These are phyloP conservation scores for Rhamnella rubrinervis DNA, from an alignment of 331 rosid species.

Conservation along the genomic window DNA sequence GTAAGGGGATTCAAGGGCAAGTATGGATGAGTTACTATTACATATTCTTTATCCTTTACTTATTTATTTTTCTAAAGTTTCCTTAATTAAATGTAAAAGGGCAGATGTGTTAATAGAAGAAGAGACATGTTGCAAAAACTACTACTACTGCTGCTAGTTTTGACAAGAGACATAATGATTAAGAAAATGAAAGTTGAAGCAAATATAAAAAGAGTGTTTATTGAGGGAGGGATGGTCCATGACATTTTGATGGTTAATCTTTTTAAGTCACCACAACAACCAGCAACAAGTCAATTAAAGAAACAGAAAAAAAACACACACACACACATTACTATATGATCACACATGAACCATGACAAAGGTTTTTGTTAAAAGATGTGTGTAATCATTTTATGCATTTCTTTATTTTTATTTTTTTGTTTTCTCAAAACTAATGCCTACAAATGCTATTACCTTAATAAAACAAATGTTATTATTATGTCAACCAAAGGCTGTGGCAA, in stretches of 20 bases:
- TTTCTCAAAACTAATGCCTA: not conserved
- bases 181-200: not conserved
- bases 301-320: not conserved
- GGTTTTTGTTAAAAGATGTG: slow-evolving; percentile 13
- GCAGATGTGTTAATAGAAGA: too few relatives aligned
- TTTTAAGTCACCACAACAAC: not conserved
- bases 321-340: too few relatives aligned
- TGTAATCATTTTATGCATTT: not conserved
- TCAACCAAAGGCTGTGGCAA: slow-evolving; percentile 12
- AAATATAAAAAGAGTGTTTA: not conserved
- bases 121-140: too few relatives aligned
- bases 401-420: not conserved
- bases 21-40: not conserved
- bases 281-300: not conserved
- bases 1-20: not conserved
- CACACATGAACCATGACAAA: not conserved
- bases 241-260: slow-evolving; percentile 1
- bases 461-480: slow-evolving; percentile 2
- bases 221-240: slow-evolving; percentile 10
- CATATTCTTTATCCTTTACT: not conserved
- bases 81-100: too few relatives aligned
- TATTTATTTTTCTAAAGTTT: too few relatives aligned
- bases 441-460: not conserved
- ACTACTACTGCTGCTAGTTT: too few relatives aligned
- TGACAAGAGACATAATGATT: not conserved